Evolutionary conservation across 106 monocot genomes (phyloP), one percentile per base, ranked within the genome.

Genomic region (Acorus calamus): DNA sequence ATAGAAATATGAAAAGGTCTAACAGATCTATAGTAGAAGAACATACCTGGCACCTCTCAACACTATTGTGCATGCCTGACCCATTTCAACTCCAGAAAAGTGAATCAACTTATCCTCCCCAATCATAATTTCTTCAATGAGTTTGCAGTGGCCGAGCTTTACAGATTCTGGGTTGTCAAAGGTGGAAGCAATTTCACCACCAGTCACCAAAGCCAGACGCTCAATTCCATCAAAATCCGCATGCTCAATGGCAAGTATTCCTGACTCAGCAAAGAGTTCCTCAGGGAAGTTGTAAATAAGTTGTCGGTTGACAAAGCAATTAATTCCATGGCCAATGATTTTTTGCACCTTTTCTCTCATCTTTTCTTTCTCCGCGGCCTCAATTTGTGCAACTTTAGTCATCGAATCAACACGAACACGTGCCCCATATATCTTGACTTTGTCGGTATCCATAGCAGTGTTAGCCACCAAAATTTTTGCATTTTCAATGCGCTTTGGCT

Each of bases 181-280:
- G 14, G 96, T 98, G 14, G 96, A 98, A 47, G 96, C 77, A 67
- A 98, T 98, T 43, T 98, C 96, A 65, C 91, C 96, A 63, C 96
- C 96, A 12, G 96, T 98, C 1, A 98, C 96, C 2, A 98, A 69
- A 41, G 91, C 96, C 7, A 98, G 81, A 2, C 96, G 79, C 60
- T 98, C 96, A 49, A 91, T 92, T 47, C 96, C 96, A 71, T 98
- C 96, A 73, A 98, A 98, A 74, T 98, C 96, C 72, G 96, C 96
- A 81, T 98, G 96, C 70, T 98, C 96, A 66, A 98, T 88, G n/a
- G 96, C 91, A 69, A 98, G 87, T 46, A 98, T 74, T 46, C 96
- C 96, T 48, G 91, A 84, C 78, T 98, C 96, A 8, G 96, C 96
- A 71, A 98, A 98, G 11, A 98, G 83, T 68, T 98, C 91, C 68